phyloP scores from a whole-genome alignment of 2,329 filamentous ascomycete species.

The Aspergillus floridensis region DNA sequence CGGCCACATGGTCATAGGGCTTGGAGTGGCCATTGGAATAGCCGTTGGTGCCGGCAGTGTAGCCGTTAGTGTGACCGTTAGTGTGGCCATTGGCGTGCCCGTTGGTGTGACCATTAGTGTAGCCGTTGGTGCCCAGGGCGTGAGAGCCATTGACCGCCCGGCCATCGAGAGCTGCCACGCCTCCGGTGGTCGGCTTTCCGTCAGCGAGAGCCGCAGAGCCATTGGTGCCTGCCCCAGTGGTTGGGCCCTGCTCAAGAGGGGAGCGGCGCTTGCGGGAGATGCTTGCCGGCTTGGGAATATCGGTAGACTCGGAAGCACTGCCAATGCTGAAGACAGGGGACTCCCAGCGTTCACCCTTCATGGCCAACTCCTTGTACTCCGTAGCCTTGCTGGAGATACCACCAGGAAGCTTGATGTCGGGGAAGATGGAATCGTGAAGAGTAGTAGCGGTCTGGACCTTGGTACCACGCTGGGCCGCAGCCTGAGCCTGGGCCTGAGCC shows the following conservation, averaged over 20 bases:
- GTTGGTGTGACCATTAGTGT: conserved; percentile 13
- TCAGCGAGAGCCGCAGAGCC: conserved; percentile 13
- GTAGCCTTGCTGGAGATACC: conserved; percentile 92
- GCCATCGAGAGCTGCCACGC: not conserved
- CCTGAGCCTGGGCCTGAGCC: conserved; percentile 68
- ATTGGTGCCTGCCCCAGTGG: not conserved
- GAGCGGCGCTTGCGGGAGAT: conserved; percentile 61
- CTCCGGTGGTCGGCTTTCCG: conserved; percentile 17
- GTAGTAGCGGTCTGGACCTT: conserved; percentile 82
- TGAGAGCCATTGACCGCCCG: conserved; percentile 4
- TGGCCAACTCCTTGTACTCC: conserved; percentile 83
- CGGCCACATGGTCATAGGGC: conserved; percentile 18
- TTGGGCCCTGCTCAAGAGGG: conserved; percentile 26
- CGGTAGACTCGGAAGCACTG: conserved; percentile 66
- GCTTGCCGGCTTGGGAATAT: conserved; percentile 60
- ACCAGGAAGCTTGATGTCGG: conserved; percentile 77
- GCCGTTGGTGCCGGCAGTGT: conserved; percentile 5
- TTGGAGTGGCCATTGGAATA: conserved; percentile 3
- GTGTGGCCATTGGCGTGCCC: conserved; percentile 13
- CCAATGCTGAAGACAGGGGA: conserved; percentile 91
- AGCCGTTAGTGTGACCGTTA: not conserved
- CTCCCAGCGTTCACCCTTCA: conserved; percentile 90
- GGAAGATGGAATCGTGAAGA: conserved; percentile 88
- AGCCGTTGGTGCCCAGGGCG: not conserved
- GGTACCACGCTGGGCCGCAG: conserved; percentile 57